Evolutionary conservation across 495 filamentous ascomycete species (phyloP).

Genomic region (Penicillium ochrochloron): DNA sequence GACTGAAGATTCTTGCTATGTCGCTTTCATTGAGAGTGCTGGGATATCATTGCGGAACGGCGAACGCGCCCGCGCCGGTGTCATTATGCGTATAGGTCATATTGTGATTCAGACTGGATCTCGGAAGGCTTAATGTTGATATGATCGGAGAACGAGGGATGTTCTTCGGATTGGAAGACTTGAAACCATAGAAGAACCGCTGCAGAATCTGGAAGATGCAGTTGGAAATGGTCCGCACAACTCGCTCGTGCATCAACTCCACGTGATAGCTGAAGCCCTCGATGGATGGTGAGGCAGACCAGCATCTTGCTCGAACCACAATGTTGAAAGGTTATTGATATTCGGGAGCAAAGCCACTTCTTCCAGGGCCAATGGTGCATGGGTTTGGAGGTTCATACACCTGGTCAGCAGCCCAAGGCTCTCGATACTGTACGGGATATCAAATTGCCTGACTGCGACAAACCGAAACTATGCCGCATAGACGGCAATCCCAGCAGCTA

Average conservation of each 20-base stretch:
- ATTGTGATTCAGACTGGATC: constrained; percentile 6
- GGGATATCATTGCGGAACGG: neutral
- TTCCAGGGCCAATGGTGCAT: neutral
- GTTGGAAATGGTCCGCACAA: neutral
- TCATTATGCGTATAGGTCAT: neutral
- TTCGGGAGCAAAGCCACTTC: too few relatives aligned
- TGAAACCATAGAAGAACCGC: neutral
- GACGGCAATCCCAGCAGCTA: neutral
- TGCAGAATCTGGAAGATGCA: neutral
- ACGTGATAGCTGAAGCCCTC: constrained; percentile 3
- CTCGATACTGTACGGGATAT: neutral
- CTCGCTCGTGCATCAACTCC: constrained; percentile 1
- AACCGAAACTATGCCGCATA: neutral
- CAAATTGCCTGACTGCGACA: neutral
- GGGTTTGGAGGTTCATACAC: neutral
- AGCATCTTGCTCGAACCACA: neutral
- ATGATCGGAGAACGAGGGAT: constrained; percentile 2
- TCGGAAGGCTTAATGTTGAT: neutral
- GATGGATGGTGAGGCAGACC: neutral
- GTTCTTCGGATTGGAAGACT: neutral
- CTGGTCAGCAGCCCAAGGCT: neutral
- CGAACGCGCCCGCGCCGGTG: neutral
- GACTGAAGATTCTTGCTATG: neutral
- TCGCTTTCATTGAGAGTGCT: neutral
- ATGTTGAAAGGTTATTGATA: neutral